These are phyloP conservation scores for Trypanosoma grayi DNA, from an alignment of 208 protist genomes.

Conservation along the genomic window DNA sequence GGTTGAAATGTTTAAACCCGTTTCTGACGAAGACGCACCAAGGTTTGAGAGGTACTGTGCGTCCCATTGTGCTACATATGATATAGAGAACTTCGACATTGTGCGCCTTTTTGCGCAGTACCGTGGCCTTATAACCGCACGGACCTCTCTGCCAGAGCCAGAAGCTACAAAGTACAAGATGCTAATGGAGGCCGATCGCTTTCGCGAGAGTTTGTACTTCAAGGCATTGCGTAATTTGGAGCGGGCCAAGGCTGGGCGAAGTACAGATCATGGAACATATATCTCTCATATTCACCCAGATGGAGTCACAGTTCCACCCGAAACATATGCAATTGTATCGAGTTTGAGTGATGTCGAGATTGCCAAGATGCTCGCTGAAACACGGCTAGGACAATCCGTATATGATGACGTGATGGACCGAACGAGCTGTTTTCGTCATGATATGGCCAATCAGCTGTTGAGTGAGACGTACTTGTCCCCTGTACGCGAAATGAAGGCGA, in stretches of 20 bases:
- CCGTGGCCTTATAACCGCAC: conserved; percentile 37
- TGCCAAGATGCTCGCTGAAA: conserved; percentile 56
- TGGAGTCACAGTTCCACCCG: conserved; percentile 9
- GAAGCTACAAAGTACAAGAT: conserved; percentile 39
- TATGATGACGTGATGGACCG: conserved; percentile 78
- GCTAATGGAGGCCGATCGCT: conserved; percentile 47
- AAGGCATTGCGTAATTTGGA: conserved; percentile 50
- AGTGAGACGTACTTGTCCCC: conserved; percentile 16
- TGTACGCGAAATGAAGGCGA: neutral
- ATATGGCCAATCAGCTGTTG: conserved; percentile 20
- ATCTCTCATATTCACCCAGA: conserved; percentile 29
- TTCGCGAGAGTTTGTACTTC: conserved; percentile 59
- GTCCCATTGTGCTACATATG: conserved; percentile 38
- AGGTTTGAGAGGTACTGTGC: conserved; percentile 74
- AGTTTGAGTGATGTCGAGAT: conserved; percentile 54
- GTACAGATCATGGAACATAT: conserved; percentile 61
- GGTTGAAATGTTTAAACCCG: conserved; percentile 54
- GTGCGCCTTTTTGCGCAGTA: conserved; percentile 55
- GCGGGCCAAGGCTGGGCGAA: conserved; percentile 33
- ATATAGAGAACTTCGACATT: conserved; percentile 63
- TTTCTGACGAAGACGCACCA: conserved; percentile 52
- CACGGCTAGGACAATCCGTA: conserved; percentile 51
- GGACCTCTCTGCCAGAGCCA: conserved; percentile 13
- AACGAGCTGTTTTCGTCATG: conserved; percentile 41
- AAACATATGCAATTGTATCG: conserved; percentile 47